Conservation (phyloP, 2,329 filamentous ascomycete genomes). For the Paecilomyces dactylethromorphus region DNA sequence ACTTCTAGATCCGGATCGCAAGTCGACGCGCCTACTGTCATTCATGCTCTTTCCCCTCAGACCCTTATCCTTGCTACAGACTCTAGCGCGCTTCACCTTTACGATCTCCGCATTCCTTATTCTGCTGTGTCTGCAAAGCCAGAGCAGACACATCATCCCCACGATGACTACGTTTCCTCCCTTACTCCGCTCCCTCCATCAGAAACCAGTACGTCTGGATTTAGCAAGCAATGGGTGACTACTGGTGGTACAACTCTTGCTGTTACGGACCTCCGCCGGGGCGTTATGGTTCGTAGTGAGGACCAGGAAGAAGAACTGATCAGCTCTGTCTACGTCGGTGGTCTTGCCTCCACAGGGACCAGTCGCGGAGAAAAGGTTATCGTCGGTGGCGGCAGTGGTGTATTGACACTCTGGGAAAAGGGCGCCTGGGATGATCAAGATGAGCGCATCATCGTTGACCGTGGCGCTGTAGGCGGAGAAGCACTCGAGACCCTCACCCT, state of each 20-base stretch:
- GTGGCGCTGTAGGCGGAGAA: constrained; percentile 58
- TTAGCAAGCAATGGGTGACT: constrained; percentile 89
- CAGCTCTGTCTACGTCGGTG: constrained; percentile 71
- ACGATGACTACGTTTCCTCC: constrained; percentile 88
- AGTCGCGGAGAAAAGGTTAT: constrained; percentile 70
- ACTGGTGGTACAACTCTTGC: constrained; percentile 88
- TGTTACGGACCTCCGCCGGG: constrained; percentile 79
- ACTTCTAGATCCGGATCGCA: constrained; percentile 33
- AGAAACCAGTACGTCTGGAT: constrained; percentile 75
- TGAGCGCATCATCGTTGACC: constrained; percentile 73
- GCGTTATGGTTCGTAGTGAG: constrained; percentile 81
- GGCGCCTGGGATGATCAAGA: constrained; percentile 95
- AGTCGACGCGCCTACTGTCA: constrained; percentile 68
- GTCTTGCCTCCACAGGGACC: constrained; percentile 59
- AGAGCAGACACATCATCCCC: constrained; percentile 74
- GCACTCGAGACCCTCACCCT: constrained; percentile 72
- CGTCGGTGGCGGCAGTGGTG: constrained; percentile 70
- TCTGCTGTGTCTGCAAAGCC: constrained; percentile 56
- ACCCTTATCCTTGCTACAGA: constrained; percentile 85
- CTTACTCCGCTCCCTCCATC: constrained; percentile 76
- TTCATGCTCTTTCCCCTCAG: constrained; percentile 80
- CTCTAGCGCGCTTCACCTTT: constrained; percentile 79
- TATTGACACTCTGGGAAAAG: constrained; percentile 88
- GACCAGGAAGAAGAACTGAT: constrained; percentile 92
- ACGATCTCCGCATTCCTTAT: constrained; percentile 65